Percentiles rank a stretch among this genome's conserved stretches.
Evolutionary conservation across 768 basidiomycete genomes (phyloP).

Genomic region (Phylloporus arenicola): DNA sequence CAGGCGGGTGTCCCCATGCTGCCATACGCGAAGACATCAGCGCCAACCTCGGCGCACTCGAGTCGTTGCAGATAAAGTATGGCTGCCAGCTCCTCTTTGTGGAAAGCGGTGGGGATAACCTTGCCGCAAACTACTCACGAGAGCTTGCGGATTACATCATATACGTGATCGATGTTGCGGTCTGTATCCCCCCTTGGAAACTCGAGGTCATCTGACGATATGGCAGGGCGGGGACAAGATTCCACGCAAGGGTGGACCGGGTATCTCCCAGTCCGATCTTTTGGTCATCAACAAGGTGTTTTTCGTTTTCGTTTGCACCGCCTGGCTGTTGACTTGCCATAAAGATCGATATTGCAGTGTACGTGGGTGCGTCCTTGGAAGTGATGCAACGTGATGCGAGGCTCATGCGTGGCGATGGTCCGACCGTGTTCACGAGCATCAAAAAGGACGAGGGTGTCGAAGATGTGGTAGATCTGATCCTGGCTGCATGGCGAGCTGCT

Average conservation of each 20-base stretch:
- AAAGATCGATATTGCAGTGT: constrained; percentile 88
- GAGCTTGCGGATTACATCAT: constrained; percentile 98
- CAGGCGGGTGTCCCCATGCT: constrained; percentile 96
- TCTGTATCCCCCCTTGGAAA: constrained; percentile 29
- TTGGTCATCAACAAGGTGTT: constrained; percentile 90
- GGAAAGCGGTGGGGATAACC: constrained; percentile 94
- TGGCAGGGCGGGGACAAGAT: constrained; percentile 93
- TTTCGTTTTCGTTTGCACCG: not conserved
- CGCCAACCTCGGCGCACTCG: constrained; percentile 93
- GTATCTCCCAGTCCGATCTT: constrained; percentile 93
- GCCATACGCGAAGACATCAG: constrained; percentile 98
- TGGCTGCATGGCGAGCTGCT: constrained; percentile 84
- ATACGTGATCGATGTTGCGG: constrained; percentile 85
- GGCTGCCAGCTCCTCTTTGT: constrained; percentile 88
- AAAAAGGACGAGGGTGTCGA: constrained; percentile 73
- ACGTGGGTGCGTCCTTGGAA: constrained; percentile 88
- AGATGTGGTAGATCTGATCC: constrained; percentile 73
- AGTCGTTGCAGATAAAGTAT: constrained; percentile 89
- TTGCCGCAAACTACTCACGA: constrained; percentile 94
- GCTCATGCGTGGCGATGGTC: constrained; percentile 90
- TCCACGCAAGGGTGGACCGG: constrained; percentile 95
- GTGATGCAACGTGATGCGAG: constrained; percentile 94
- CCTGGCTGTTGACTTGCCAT: not conserved
- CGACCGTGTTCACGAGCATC: constrained; percentile 87
- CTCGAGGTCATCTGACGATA: constrained; percentile 1